Evolutionary conservation across 2,329 filamentous ascomycete species (phyloP).

Genomic region (Zelopaecilomyces penicillatus): DNA sequence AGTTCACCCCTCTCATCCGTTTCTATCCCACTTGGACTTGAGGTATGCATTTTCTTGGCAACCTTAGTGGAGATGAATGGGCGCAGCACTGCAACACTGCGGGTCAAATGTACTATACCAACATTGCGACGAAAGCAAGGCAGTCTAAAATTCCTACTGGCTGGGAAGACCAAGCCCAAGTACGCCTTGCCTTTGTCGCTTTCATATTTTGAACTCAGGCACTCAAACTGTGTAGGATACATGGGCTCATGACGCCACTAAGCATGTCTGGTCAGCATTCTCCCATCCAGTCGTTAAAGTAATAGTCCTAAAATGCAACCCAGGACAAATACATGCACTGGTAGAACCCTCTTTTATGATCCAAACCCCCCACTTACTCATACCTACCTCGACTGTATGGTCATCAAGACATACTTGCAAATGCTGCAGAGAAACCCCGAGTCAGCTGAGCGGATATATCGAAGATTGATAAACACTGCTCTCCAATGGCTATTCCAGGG

Average conservation of each 20-base stretch:
- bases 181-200: background rate
- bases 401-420: background rate
- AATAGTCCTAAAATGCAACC: background rate
- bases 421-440: background rate
- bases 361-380: background rate
- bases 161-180: background rate
- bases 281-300: background rate
- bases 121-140: background rate
- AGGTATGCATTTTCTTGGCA: background rate
- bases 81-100: background rate
- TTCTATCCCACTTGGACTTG: too few species aligned
- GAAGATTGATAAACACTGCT: background rate
- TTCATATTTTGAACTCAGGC: background rate
- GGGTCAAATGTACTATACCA: background rate
- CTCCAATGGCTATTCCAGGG: background rate
- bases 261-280: background rate
- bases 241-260: background rate
- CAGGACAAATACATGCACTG: background rate
- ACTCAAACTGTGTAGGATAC: background rate
- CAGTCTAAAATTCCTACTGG: slow-evolving; percentile 1
- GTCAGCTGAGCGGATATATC: background rate
- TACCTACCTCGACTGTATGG: background rate
- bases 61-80: background rate
- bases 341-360: background rate
- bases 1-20: too few species aligned